Evolutionary conservation across 495 filamentous ascomycete species (phyloP).

Genomic region (Glarea lozoyensis): DNA sequence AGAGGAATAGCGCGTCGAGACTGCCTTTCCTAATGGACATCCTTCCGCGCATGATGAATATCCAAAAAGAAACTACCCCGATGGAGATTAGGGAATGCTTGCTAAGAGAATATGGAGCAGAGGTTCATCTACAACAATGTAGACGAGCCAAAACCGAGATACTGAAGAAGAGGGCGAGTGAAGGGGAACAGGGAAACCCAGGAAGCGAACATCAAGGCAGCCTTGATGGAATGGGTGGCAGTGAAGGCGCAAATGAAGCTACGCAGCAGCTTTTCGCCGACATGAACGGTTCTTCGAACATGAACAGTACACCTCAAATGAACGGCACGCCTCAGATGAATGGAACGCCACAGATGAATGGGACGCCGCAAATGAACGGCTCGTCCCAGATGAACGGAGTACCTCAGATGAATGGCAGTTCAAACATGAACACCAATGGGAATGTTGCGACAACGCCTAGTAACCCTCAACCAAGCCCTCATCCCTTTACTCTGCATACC

Average conservation of each 20-base stretch:
- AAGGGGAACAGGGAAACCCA: slow-evolving; percentile 1
- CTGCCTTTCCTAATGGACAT: slow-evolving; percentile 23
- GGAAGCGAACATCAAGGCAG: slow-evolving; percentile 4
- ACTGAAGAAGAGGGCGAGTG: slow-evolving; percentile 15
- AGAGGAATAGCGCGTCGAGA: slow-evolving; percentile 19
- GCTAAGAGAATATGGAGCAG: slow-evolving; percentile 17
- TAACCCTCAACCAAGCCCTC: neutral
- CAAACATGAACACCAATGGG: too few species aligned
- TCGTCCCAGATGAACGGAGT: neutral
- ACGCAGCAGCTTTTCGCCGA: slow-evolving; percentile 15
- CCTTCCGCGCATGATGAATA: slow-evolving; percentile 19
- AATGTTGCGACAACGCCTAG: neutral
- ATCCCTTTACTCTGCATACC: slow-evolving; percentile 16
- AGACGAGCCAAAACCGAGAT: slow-evolving; percentile 21
- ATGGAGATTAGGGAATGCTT: slow-evolving; percentile 21
- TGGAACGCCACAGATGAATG: neutral
- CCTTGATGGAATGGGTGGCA: slow-evolving; percentile 12
- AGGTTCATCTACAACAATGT: slow-evolving; percentile 23
- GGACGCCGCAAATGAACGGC: slow-evolving; percentile 2
- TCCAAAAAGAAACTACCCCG: slow-evolving; percentile 20
- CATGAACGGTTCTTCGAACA: slow-evolving; percentile 8
- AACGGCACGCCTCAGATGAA: neutral
- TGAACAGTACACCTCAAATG: too few species aligned
- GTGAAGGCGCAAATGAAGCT: slow-evolving; percentile 10
- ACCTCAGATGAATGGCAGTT: too few species aligned